phyloP scores from a whole-genome alignment of 2,329 filamentous ascomycete genomes.

The Colletotrichum higginsianum region DNA sequence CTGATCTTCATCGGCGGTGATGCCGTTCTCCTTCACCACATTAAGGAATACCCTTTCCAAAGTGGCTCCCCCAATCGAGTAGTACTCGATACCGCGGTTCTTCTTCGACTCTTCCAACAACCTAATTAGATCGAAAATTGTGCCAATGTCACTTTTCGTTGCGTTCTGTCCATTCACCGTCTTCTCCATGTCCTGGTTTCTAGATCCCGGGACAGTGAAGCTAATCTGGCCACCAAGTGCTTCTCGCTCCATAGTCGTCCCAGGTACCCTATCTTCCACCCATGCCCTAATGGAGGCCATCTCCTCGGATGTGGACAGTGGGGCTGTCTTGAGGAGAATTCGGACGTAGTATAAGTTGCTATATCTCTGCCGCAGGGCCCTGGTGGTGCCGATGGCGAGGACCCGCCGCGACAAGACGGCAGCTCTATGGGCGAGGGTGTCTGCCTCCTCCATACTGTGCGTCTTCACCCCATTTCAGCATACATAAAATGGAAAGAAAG shows the following conservation, averaged over 20 bases:
- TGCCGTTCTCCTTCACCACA: constrained; percentile 74
- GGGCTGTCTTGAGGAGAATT: constrained; percentile 71
- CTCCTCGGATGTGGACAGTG: constrained; percentile 68
- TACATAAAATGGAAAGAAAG: no score
- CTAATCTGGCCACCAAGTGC: constrained; percentile 76
- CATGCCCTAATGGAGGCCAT: constrained; percentile 71
- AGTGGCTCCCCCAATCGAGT: constrained; percentile 76
- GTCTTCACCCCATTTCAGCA: constrained; percentile 57
- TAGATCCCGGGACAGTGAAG: constrained; percentile 48
- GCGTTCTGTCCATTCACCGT: constrained; percentile 57
- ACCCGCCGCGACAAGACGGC: constrained; percentile 53
- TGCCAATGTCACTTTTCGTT: constrained; percentile 59
- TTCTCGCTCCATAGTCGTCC: constrained; percentile 69
- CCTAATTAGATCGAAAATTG: neutral
- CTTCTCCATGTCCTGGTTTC: neutral
- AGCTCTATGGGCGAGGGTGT: constrained; percentile 73
- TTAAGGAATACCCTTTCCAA: constrained; percentile 81
- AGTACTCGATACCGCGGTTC: neutral
- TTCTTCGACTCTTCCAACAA: neutral
- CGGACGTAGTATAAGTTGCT: constrained; percentile 76
- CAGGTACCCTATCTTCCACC: constrained; percentile 66
- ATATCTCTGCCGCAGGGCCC: constrained; percentile 70
- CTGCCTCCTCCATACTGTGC: constrained; percentile 86
- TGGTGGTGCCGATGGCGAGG: constrained; percentile 74
- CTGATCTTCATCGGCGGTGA: constrained; percentile 48